Base-by-base conservation (phyloP, 768 basidiomycete species). In the Hypsizygus marmoreus region DNA sequence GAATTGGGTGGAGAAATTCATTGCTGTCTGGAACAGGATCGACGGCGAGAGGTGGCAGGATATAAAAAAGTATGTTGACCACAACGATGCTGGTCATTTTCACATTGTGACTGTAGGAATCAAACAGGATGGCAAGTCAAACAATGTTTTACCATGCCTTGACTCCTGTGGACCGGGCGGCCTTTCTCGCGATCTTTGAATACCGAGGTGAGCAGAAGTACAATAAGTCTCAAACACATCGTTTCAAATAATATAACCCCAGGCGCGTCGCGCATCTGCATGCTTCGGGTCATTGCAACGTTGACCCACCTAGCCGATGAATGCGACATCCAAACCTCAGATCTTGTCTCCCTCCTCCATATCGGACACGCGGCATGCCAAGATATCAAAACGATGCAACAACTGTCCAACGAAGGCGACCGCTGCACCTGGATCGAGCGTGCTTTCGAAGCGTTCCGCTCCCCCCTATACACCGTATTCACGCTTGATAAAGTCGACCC, bases 261-360 rank as follows among this genome's bases (percentile, higher is more conserved):
- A 61, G 64, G 60, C 7, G 45, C 51, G 16, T 56, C 52, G 29
- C 62, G 65, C 33, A 54, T 62, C n/a, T 49, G 53, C 16, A 56
- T 62, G 31, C 43, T 64, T 23, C 53, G 65, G 16, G 36, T 66
- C n/a, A 50, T 65, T 12, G 47, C 62, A n/a, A 61, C 58, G 0
- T 36, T 65, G 20, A 50, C 54, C 14, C 42, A 53, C 31, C 45
- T 51, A 37, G 43, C 52, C 3, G 43, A 48, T 13, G 47, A 54
- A 25, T 45, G 49, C 26, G 45, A 56, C 29, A 26, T 64, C 22
- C 41, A 57, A n/a, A 54, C 59, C 34, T 54, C 47, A n/a, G 59
- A 58, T 28, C 26, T 66, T n/a, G 32, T 63, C 13, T 60, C 59
- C 13, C 47, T 66, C 1, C 56, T 66, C 13, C 55, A 50, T 13